Percentiles rank a stretch among this genome's conserved stretches.
Evolutionary conservation across 1,284 basidiomycete species (phyloP).

Genomic region (Leucoagaricus sp.): DNA sequence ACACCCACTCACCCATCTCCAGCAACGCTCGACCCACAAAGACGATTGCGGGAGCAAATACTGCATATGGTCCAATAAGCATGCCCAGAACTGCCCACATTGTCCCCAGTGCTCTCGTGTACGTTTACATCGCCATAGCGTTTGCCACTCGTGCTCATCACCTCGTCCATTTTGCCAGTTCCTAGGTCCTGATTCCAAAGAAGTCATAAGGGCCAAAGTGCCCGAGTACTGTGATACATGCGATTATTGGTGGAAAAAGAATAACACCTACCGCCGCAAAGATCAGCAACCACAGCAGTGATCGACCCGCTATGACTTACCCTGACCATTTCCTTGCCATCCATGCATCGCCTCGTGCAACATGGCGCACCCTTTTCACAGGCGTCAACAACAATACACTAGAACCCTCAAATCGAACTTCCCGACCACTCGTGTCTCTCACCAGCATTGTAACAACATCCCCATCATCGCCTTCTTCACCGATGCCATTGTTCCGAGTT

Average conservation of each 20-base stretch:
- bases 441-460: constrained; percentile 11
- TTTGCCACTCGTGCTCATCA: constrained; percentile 12
- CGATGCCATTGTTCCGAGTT: constrained; percentile 9
- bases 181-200: constrained; percentile 65
- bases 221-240: constrained; percentile 63
- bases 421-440: constrained; percentile 2
- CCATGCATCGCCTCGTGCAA: constrained; percentile 2
- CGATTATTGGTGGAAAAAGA: constrained; percentile 61
- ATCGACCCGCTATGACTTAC: constrained; percentile 4
- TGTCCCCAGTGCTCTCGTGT: constrained; percentile 59
- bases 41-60: constrained; percentile 61
- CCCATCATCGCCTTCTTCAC: constrained; percentile 5
- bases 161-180: constrained; percentile 44
- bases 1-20: constrained; percentile 21
- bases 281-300: constrained; percentile 11
- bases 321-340: constrained; percentile 14
- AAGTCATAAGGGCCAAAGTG: constrained; percentile 54
- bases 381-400: background rate
- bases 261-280: constrained; percentile 33
- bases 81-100: constrained; percentile 50
- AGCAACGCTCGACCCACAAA: constrained; percentile 62
- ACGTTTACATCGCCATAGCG: constrained; percentile 18
- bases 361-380: background rate
- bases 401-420: constrained; percentile 3
- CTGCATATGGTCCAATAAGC: constrained; percentile 58